Conservation (phyloP, 768 basidiomycete species). For the Auricularia auricula-judae region DNA sequence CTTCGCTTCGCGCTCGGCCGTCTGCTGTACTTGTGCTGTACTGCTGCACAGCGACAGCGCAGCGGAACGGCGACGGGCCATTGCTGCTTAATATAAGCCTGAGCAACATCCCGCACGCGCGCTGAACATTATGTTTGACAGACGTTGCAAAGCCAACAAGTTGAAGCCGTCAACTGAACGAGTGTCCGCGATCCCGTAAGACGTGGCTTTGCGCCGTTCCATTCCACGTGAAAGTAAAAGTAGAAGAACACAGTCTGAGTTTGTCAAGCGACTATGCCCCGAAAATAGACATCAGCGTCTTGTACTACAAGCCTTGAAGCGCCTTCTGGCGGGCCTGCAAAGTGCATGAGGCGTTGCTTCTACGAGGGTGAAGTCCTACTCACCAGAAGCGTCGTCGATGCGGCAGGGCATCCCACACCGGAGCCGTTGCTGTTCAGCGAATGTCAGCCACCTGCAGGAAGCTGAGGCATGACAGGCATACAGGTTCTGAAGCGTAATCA, state of each 20-base stretch:
- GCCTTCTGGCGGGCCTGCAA: slow-evolving; percentile 22
- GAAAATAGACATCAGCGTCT: not conserved
- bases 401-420: slow-evolving; percentile 57
- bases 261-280: not conserved
- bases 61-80: too few species aligned
- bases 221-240: not conserved
- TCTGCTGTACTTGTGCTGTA: too few species aligned
- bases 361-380: not conserved
- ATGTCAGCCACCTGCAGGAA: not conserved
- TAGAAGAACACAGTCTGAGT: not conserved
- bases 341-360: not conserved
- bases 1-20: too few species aligned
- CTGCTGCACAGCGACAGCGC: too few species aligned
- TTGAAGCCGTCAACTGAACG: not conserved
- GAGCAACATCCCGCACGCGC: too few species aligned
- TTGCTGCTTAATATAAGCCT: too few species aligned
- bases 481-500: slow-evolving; percentile 66
- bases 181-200: not conserved
- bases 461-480: not conserved
- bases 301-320: slow-evolving; percentile 5
- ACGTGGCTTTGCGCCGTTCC: not conserved
- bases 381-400: slow-evolving; percentile 43
- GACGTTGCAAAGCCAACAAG: not conserved
- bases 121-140: not conserved
- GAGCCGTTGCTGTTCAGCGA: slow-evolving; percentile 29